Percentiles rank a stretch among this genome's conserved stretches.
phyloP scores from a whole-genome alignment of 495 filamentous ascomycete species.

The Neurospora tetrasperma region DNA sequence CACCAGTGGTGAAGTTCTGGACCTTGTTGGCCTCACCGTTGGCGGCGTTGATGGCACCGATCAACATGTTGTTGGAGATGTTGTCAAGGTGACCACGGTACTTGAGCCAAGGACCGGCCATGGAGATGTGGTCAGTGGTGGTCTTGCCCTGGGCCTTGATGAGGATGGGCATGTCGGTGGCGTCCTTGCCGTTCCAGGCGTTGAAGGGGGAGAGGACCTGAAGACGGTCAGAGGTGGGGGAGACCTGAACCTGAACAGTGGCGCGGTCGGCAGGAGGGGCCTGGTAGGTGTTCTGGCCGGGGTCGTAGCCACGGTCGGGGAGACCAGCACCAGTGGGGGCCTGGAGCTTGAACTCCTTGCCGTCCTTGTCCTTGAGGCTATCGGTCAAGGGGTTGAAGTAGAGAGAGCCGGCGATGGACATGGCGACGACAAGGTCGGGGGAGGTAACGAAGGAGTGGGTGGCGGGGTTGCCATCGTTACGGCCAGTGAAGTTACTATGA shows the following conservation, averaged over 20 bases:
- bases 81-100: slow-evolving; percentile 99
- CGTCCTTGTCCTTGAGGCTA: slow-evolving; percentile 87
- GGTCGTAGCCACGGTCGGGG: slow-evolving; percentile 75
- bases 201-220: slow-evolving; percentile 82
- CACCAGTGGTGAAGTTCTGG: slow-evolving; percentile 77
- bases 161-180: slow-evolving; percentile 75
- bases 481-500: slow-evolving; percentile 97
- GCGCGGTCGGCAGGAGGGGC: slow-evolving; percentile 76
- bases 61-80: slow-evolving; percentile 99
- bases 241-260: slow-evolving; percentile 68
- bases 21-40: slow-evolving; percentile 98
- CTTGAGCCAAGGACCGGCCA: slow-evolving; percentile 98
- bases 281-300: slow-evolving; percentile 93
- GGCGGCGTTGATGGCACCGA: slow-evolving; percentile 89
- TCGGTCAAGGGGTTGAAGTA: slow-evolving; percentile 98
- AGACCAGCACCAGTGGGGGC: slow-evolving; percentile 74
- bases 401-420: slow-evolving; percentile 81
- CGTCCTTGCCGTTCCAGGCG: slow-evolving; percentile 92
- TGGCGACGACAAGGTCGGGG: slow-evolving; percentile 90
- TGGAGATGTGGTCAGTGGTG: slow-evolving; percentile 98
- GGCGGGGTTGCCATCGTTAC: slow-evolving; percentile 97
- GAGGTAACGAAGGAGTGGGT: slow-evolving; percentile 98
- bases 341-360: slow-evolving; percentile 87
- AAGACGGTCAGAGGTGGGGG: slow-evolving; percentile 84
- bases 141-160: slow-evolving; percentile 99